phyloP scores from a whole-genome alignment of 2,329 filamentous ascomycete genomes.

The Acarospora socialis region DNA sequence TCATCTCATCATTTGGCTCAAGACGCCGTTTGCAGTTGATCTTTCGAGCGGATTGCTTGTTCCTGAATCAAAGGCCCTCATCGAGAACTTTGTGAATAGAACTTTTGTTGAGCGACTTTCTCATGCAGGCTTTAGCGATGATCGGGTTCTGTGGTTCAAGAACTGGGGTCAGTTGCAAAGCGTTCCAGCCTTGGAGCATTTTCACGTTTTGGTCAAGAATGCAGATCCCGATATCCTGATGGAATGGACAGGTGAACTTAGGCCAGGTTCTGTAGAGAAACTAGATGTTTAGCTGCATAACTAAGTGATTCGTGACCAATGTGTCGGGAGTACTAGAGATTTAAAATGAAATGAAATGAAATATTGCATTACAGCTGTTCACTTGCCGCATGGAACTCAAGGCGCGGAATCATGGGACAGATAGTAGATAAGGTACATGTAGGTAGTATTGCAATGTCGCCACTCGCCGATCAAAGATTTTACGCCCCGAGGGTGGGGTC shows the following conservation, averaged over 20 bases:
- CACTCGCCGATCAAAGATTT: no score
- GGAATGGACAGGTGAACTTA: constrained; percentile 33
- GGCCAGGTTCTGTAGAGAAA: no score
- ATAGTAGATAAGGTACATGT: no score
- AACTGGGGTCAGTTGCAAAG: constrained; percentile 48
- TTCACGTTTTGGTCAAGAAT: constrained; percentile 40
- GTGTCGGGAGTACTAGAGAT: no score
- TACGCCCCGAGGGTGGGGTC: no score
- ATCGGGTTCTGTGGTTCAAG: constrained; percentile 48
- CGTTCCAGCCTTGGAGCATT: constrained; percentile 42
- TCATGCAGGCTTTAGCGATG: constrained; percentile 19
- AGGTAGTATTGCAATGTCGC: no score
- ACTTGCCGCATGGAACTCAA: no score
- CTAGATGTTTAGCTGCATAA: no score
- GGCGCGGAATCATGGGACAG: no score
- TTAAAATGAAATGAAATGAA: no score
- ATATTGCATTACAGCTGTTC: no score
- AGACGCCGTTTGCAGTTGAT: constrained; percentile 30
- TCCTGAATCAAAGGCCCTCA: constrained; percentile 29
- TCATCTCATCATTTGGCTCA: constrained; percentile 45
- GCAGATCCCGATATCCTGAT: constrained; percentile 30
- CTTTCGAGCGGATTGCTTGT: constrained; percentile 34
- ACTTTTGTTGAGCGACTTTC: constrained; percentile 34
- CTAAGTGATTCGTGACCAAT: no score
- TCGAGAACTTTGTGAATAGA: constrained; percentile 34